Evolutionary conservation across 169 alveolate species (phyloP), one percentile per base, ranked within the genome.

Genomic region (Cryptosporidium muris): DNA sequence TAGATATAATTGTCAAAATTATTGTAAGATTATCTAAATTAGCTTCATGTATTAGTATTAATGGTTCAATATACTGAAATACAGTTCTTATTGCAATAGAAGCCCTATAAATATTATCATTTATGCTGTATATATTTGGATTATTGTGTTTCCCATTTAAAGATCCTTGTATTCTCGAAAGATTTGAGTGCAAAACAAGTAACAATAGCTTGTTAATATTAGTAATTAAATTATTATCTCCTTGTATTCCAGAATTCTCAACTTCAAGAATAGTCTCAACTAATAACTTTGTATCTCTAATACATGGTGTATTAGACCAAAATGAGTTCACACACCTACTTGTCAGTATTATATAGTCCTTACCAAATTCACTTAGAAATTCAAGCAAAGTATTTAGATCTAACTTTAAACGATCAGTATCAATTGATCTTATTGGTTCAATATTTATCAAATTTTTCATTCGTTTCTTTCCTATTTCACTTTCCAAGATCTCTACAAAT

Each of bases 231-330:
- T 66, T 66, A 7, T 74, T 68, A 7, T 58, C 36, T 49, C 47
- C 62, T 9, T 52, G 51, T 2, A 48, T 47, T 48, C 51, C 25
- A 8, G 85, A 74, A 16, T 54, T 58, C 34, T 74, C 85, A 9
- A 68, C 60, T n/a, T 66, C 54, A 12, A 74, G 65, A 16, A 74
- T 45, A 58, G 60, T 58, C 14, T 74, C 85, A 2, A 74, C 68
- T 1, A 74, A 63, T 7, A 74, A 74, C 37, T 58, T 74, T 2
- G 85, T 54, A 45, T 74, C 85, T 48, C 85, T 74, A 5, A 74
- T 68, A 60, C 85, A 74, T 14, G 85, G 85, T 25, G 68, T 68
- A 34, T 74, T 74, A 25, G 62, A 7, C 85, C 85, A 74, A 74
- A 74, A 74, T 7, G 68, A 66, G 47, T 74, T 74, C 42, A 74